Evolutionary conservation across 495 filamentous ascomycete genomes (phyloP), one percentile per base, ranked within the genome.

Genomic region (Trichocladium uniseriatum): DNA sequence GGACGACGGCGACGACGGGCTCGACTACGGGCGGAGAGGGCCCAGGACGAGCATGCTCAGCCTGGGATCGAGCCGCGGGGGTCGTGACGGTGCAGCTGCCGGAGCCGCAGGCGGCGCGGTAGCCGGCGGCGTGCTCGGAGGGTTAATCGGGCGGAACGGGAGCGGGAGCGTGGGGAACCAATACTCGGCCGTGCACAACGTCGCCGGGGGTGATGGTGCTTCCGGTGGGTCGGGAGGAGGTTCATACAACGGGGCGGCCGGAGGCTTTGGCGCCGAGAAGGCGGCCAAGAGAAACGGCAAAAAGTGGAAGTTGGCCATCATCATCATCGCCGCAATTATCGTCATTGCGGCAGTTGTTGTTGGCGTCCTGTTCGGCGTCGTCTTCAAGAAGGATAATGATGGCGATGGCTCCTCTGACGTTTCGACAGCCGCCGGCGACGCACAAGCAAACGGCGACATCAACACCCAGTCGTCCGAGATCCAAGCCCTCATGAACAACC

Each of bases 1-100:
- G 3, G 89, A 95, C 57, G 88, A 94, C 57, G 87, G 83, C 7
- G 89, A 95, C 56, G 89, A 95, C 53, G 87, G 83, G 4, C 74
- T 89, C 40, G 67, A 73, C 8, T 78, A 79, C 46, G 49, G 45
- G 1, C 61, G 65, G 21, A 61, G 62, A 48, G 48, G 66, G 55
- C 55, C 72, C 50, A 54, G 69, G 61, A 61, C 68, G 39, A 81
- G 78, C 24, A 74, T 78, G 53, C 61, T 84, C 31, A 77, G 77
- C 53, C 59, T 81, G 10, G 57, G 62, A 2, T 66, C 63, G 15
- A 67, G 64, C 43, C 57, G 53, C 55, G 61, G 59, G 45, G 65
- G 63, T 29, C 54, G 51, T 8, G 63, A 58, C 27, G 48, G 54
- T 41, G 49, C 52, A 31, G 55, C 57, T 39, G 52, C 63, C 13